Evolutionary conservation across 306 rosid species (phyloP).

Genomic region (Abrus precatorius): DNA sequence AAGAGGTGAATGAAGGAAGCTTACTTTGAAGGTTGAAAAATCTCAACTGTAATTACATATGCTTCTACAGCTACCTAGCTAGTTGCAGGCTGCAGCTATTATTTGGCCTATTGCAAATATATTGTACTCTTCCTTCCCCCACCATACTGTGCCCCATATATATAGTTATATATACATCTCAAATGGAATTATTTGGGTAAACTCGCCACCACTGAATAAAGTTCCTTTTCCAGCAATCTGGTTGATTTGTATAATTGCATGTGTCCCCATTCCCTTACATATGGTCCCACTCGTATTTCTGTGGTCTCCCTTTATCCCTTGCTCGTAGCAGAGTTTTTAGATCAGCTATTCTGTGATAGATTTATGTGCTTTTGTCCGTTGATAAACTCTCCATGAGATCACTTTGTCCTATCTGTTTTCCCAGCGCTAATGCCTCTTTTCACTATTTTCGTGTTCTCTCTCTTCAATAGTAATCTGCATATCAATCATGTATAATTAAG

Average conservation of each 20-base stretch:
- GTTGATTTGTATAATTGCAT: conserved; percentile 55
- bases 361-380: conserved; percentile 13
- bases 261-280: conserved; percentile 63
- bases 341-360: not conserved
- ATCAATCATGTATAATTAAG: not conserved
- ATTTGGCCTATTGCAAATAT: conserved; percentile 47
- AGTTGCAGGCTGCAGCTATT: conserved; percentile 47
- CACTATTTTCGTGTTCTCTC: conserved; percentile 39
- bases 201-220: conserved; percentile 58
- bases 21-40: conserved; percentile 38
- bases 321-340: conserved; percentile 26
- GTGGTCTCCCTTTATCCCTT: conserved; percentile 50
- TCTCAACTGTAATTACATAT: conserved; percentile 36
- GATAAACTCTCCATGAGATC: not conserved
- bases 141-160: conserved; percentile 44
- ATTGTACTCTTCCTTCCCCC: conserved; percentile 4
- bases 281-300: conserved; percentile 55
- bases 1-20: not conserved
- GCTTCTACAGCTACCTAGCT: conserved; percentile 57
- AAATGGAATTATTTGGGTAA: conserved; percentile 70
- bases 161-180: conserved; percentile 46
- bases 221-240: conserved; percentile 58
- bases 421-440: not conserved
- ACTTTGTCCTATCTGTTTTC: conserved; percentile 36
- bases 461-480: conserved; percentile 32